Evolutionary conservation across 2,329 filamentous ascomycete genomes (phyloP).

Genomic region (Diplodia scrobiculata): DNA sequence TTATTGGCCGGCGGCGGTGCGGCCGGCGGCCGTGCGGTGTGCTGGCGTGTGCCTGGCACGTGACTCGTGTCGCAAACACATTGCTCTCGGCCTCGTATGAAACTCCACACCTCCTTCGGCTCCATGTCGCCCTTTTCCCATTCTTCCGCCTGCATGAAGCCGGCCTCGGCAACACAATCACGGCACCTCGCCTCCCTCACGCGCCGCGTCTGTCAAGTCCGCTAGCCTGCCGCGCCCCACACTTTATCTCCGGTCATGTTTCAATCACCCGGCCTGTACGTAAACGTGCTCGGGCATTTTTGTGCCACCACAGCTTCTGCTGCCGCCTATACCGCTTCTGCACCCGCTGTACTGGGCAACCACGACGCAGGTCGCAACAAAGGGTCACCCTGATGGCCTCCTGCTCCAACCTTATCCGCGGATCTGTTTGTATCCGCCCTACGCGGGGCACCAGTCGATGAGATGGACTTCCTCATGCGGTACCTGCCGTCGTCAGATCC

Average conservation of each 20-base stretch:
- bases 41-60: constrained; percentile 6
- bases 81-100: background rate
- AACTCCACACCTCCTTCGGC: background rate
- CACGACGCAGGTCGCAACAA: background rate
- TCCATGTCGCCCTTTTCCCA: background rate
- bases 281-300: background rate
- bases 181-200: background rate
- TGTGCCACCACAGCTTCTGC: background rate
- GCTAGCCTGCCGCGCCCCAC: background rate
- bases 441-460: background rate
- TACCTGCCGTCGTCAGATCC: background rate
- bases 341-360: background rate
- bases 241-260: constrained; percentile 16
- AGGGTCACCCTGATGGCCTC: background rate
- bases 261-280: constrained; percentile 9
- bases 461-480: background rate
- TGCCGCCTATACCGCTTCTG: background rate
- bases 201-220: background rate
- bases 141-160: background rate
- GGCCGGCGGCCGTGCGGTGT: background rate
- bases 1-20: background rate
- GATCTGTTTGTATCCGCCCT: background rate
- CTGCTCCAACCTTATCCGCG: background rate
- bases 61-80: background rate
- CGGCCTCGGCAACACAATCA: background rate